Evolutionary conservation across 2,329 filamentous ascomycete species (phyloP).

Genomic region (Metarhizium guizhouense): DNA sequence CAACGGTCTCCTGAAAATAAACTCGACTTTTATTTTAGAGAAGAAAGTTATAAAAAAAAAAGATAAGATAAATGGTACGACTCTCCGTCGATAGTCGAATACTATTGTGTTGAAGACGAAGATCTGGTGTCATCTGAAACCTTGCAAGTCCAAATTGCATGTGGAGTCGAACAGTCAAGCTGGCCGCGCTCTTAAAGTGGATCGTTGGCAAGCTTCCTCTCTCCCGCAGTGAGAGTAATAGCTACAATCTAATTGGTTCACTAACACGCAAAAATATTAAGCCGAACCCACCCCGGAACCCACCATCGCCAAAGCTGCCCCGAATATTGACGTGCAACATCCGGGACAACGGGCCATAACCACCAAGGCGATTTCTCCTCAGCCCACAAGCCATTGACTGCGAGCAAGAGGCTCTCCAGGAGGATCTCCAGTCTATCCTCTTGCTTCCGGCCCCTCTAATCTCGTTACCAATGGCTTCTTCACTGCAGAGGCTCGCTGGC

Average conservation of each 20-base stretch:
- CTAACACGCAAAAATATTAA: conserved; percentile 20
- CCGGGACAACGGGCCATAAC: conserved; percentile 2
- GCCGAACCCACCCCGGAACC: conserved; percentile 20
- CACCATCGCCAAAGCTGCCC: conserved; percentile 19
- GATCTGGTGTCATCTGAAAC: too few relatives aligned
- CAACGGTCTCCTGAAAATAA: too few relatives aligned
- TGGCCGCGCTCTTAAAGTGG: too few relatives aligned
- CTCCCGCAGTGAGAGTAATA: conserved; percentile 12
- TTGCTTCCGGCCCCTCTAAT: conserved; percentile 19
- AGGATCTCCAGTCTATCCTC: conserved; percentile 19
- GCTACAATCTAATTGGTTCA: conserved; percentile 18
- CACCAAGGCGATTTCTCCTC: conserved; percentile 12
- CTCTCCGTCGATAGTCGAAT: too few relatives aligned
- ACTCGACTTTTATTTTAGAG: too few relatives aligned
- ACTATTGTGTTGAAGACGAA: too few relatives aligned
- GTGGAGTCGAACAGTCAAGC: too few relatives aligned
- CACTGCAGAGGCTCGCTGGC: conserved; percentile 64
- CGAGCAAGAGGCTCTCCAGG: conserved; percentile 25
- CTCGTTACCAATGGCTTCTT: conserved; percentile 47
- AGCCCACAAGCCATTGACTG: conserved; percentile 25
- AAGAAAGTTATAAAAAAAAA: too few relatives aligned
- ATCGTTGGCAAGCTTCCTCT: background rate
- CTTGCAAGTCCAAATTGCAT: too few relatives aligned
- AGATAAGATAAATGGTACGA: too few relatives aligned
- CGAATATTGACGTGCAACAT: conserved; percentile 16